Base-by-base conservation (phyloP, 1,284 basidiomycete genomes). In the Heterobasidion irregulare region DNA sequence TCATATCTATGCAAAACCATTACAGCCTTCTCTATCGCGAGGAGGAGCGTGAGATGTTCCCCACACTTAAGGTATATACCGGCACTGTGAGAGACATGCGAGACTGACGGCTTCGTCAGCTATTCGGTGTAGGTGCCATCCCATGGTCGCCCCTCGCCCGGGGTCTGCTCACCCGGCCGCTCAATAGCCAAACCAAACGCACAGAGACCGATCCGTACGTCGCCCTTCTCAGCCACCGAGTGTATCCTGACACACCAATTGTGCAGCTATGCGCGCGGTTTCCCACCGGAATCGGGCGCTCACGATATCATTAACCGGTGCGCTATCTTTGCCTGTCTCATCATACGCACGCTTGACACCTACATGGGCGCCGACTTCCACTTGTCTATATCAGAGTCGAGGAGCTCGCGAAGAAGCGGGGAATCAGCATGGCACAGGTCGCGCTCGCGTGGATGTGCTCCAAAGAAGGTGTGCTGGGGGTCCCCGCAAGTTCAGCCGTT, bases 1-100 rank as follows among this genome's bases (percentile, higher is more conserved):
- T 58, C 54, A 50, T 58, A 47, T 55, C 54, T 4, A 58, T 58
- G 57, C 57, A 58, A 47, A 55, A 58, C 51, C 57, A 58, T 33
- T 53, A 53, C 45, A 55, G 52, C 33, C 53, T 58, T 6, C 46
- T 57, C 8, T 58, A 58, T 33, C 50, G 57, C n/a, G 57, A 58
- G 47, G 57, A 58, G 43, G 57, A 58, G 48, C 54, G 57, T 43
- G 57, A 58, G 48, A 58, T 58, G 57, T 38, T 58, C 33, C 57
- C 54, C 13, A 53, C 51, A 7, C 47, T 56, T 33, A 53, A 58
- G 56, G 56, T 54, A 16, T 18, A 15, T 32, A 15, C n/a, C 33
- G 47, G n/a, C 47, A 16, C 47, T 26, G n/a, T n/a, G 15, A 13
- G 47, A 12, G 19, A 15, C 8, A 48, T 19, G 15, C 51, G 8